Evolutionary conservation across 345 rosid species (phyloP), one percentile per base, ranked within the genome.

Genomic region (Geranium brycei): DNA sequence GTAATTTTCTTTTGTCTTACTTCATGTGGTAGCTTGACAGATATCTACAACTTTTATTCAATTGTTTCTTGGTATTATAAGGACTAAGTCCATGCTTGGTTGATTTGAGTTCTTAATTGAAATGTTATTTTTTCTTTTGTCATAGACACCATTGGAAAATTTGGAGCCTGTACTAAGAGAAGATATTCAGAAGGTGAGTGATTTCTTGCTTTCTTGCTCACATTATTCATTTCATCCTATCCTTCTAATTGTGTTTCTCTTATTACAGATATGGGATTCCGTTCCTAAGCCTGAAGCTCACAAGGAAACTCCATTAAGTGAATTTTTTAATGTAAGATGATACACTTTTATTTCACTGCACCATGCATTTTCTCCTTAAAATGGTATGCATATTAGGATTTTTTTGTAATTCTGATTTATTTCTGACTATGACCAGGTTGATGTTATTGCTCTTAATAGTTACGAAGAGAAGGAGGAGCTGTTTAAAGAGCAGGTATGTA

Each of bases 361-460:
- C 4, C 32, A 18, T 17, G 4, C 8, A 11, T 41, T 41, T 41
- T 41, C 51, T 5, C 11, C 51, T 41, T 41, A 41, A 4, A 41
- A 41, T 41, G 13, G 7, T 41, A 5, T 4, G 51, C 53, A 47
- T 8, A 13, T 47, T 7, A 47, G 53, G 12, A 8, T 2, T 47
- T 38, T 38, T 6, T 6, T 13, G 15, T 47, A 7, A 47, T 47
- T 47, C 53, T 47, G 14, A 72, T 35, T 23, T 31, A 47, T 63
- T 28, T 69, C 51, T 69, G 17, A 62, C 61, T 62, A 57, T 65
- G 31, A 78, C 30, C 75, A 91, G 96, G 89, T 89, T 66, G 89
- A 83, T 72, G 91, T 89, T 47, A 83, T 84, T 65, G 98, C 85
- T 32, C 85, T 92, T 67, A 79, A 95, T 62, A 85, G 82, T 81